These are phyloP conservation scores for Pyrenopolyporus hunteri DNA, from an alignment of 495 filamentous ascomycete species.

Conservation along the genomic window DNA sequence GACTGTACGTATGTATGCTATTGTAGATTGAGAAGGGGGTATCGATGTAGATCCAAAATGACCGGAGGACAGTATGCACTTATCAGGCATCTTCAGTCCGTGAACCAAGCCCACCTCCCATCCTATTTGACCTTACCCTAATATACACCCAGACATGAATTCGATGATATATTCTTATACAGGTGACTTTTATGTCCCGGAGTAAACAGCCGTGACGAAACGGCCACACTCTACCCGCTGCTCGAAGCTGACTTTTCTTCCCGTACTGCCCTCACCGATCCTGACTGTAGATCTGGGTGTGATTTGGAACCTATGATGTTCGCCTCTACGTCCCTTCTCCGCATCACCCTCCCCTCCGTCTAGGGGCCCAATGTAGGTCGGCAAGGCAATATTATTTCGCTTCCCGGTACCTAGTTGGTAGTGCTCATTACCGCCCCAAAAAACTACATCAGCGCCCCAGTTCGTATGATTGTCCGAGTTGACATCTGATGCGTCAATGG, in stretches of 20 bases:
- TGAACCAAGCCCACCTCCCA: constrained; percentile 6
- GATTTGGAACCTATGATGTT: constrained; percentile 79
- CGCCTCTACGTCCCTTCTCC: constrained; percentile 59
- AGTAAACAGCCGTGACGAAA: constrained; percentile 82
- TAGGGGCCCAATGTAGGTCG: constrained; percentile 79
- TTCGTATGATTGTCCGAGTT: constrained; percentile 69
- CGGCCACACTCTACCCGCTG: constrained; percentile 90
- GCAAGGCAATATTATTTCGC: constrained; percentile 75
- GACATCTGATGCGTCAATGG: constrained; percentile 57
- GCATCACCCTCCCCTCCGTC: constrained; percentile 58
- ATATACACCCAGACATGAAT: constrained; percentile 22
- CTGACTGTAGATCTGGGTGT: constrained; percentile 76
- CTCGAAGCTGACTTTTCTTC: constrained; percentile 74
- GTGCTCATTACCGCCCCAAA: constrained; percentile 93
- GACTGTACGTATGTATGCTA: not conserved
- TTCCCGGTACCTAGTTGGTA: constrained; percentile 93
- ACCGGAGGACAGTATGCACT: constrained; percentile 28
- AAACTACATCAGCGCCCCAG: constrained; percentile 84
- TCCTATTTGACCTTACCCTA: constrained; percentile 6
- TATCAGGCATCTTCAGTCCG: constrained; percentile 21
- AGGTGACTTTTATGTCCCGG: constrained; percentile 43
- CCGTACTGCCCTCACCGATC: constrained; percentile 65
- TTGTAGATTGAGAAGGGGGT: constrained; percentile 38
- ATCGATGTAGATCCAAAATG: constrained; percentile 35
- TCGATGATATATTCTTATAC: not conserved